Evolutionary conservation across 345 rosid species (phyloP).

Genomic region (Rhodamnia rubescens): DNA sequence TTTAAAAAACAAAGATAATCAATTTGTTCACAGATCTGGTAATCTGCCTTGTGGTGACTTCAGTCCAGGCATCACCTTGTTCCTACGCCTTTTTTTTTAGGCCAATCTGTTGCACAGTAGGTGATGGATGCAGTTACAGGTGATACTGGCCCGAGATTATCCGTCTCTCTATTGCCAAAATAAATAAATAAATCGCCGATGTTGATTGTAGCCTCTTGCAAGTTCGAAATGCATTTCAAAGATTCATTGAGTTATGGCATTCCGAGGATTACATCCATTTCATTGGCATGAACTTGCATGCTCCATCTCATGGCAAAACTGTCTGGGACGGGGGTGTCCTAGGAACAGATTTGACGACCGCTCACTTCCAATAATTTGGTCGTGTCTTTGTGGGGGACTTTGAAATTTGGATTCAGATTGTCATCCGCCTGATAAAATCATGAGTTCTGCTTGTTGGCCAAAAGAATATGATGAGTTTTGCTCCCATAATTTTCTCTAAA

Average conservation of each 20-base stretch:
- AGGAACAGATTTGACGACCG: not conserved
- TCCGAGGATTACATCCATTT: not conserved
- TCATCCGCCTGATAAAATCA: not conserved
- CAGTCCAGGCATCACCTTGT: not conserved
- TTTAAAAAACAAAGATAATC: not conserved
- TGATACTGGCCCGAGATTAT: not conserved
- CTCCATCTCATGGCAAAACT: not conserved
- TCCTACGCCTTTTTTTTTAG: not conserved
- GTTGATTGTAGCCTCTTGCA: not conserved
- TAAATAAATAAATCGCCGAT: not conserved
- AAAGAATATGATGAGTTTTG: not conserved
- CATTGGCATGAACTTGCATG: not conserved
- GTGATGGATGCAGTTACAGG: not conserved
- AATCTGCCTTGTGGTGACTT: not conserved
- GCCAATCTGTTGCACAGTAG: not conserved
- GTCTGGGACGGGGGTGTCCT: not conserved
- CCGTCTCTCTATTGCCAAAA: not conserved
- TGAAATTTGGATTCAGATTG: not conserved
- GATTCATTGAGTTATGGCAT: not conserved
- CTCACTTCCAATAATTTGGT: not conserved
- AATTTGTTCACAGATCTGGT: not conserved
- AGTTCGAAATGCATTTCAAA: not conserved
- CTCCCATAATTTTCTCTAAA: not conserved
- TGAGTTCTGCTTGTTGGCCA: not conserved
- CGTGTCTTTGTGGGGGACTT: not conserved